Evolutionary conservation across 2,329 filamentous ascomycete species (phyloP).

Genomic region (Coleophoma eucalyptorum): DNA sequence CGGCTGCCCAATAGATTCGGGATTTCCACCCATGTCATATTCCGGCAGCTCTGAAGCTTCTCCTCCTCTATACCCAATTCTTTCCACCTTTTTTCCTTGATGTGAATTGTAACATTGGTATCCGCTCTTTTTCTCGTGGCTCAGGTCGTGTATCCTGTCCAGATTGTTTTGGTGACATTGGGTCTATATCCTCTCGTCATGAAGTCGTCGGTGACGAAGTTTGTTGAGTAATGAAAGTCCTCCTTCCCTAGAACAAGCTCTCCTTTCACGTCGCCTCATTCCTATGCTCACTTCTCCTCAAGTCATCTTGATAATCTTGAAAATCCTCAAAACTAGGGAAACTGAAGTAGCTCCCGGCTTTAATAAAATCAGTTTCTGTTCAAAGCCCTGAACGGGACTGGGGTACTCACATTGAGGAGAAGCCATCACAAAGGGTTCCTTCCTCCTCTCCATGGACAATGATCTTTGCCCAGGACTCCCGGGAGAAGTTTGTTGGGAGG

Average conservation of each 20-base stretch:
- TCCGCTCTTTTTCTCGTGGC: too few species aligned
- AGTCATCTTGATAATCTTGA: slow-evolving; percentile 44
- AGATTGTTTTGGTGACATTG: too few species aligned
- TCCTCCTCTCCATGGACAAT: slow-evolving; percentile 9
- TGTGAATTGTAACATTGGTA: too few species aligned
- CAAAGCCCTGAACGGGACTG: background rate
- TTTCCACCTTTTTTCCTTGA: too few species aligned
- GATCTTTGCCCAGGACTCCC: slow-evolving; percentile 12
- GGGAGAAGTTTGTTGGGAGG: slow-evolving; percentile 30
- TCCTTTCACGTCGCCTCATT: slow-evolving; percentile 10
- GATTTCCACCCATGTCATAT: too few species aligned
- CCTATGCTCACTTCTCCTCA: slow-evolving; percentile 1
- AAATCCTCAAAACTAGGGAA: slow-evolving; percentile 71
- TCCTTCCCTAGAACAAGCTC: background rate
- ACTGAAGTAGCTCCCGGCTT: slow-evolving; percentile 60
- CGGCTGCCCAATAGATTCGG: too few species aligned
- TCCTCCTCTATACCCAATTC: too few species aligned
- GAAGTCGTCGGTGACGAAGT: too few species aligned
- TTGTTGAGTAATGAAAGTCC: too few species aligned
- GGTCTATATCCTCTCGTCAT: too few species aligned
- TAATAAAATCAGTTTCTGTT: slow-evolving; percentile 2
- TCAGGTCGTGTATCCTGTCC: too few species aligned
- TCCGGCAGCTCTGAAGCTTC: too few species aligned
- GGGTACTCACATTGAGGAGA: slow-evolving; percentile 17
- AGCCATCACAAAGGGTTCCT: slow-evolving; percentile 17